These are phyloP conservation scores for Tylopilus sp. DNA, from an alignment of 1,284 basidiomycete species.

Conservation along the genomic window DNA sequence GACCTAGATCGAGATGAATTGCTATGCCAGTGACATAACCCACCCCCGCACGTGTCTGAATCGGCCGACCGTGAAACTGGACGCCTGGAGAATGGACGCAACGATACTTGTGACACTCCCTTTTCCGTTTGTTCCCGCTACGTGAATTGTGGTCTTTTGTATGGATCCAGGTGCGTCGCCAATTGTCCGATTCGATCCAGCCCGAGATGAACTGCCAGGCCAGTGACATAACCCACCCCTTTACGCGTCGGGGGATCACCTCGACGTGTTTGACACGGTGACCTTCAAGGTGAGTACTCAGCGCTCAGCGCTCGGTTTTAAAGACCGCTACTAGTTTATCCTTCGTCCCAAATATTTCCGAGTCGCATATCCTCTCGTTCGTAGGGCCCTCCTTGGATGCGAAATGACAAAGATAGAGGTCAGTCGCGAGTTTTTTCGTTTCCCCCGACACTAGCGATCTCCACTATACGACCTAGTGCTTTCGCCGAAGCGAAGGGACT, in stretches of 20 bases:
- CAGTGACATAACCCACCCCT: not conserved
- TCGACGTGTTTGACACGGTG: too few species aligned
- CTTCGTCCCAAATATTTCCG: not conserved
- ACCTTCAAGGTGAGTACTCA: not conserved
- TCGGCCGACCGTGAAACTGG: constrained; percentile 74
- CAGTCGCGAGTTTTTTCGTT: constrained; percentile 1
- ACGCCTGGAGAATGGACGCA: constrained; percentile 76
- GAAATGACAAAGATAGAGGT: constrained; percentile 30
- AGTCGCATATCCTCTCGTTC: constrained; percentile 11
- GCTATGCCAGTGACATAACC: too few species aligned
- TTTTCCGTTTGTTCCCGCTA: constrained; percentile 98
- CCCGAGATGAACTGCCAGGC: constrained; percentile 83
- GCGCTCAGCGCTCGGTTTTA: not conserved
- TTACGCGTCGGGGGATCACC: constrained; percentile 3
- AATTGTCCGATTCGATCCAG: constrained; percentile 77
- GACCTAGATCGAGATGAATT: constrained; percentile 84
- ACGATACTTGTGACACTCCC: constrained; percentile 91
- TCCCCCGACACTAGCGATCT: not conserved
- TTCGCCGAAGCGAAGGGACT: too few species aligned
- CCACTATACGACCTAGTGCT: too few species aligned
- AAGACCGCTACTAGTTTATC: not conserved
- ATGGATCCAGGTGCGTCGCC: constrained; percentile 68
- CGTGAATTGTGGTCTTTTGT: constrained; percentile 87
- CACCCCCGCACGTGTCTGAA: too few species aligned
- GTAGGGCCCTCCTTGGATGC: constrained; percentile 17